Evolutionary conservation across 352 stramenopile genomes (phyloP), one percentile per base, ranked within the genome.

Genomic region (Phytophthora megakarya): DNA sequence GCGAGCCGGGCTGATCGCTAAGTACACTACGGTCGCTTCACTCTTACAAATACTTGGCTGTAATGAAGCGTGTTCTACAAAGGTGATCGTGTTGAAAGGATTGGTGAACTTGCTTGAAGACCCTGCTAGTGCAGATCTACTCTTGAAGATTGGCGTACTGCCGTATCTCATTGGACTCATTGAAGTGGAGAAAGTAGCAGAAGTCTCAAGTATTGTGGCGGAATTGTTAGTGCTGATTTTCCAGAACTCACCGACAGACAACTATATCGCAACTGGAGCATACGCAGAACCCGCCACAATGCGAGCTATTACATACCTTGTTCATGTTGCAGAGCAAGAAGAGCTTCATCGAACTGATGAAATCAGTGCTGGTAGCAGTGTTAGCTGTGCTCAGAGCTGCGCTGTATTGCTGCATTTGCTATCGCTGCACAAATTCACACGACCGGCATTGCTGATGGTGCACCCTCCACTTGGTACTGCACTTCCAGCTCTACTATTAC

Each of bases 41-140:
- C 65, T 90, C 19, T 51, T 90, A n/a, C 56, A 72, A 16, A 58
- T 90, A 32, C 70, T 86, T 18, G 25, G 53, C 9, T 67, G 40
- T 35, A 50, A 62, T 65, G 39, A 51, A 55, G 16, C 30, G 19
- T n/a, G 59, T 53, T 48, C 42, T 25, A 81, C 73, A 2, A 82
- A 78, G 25, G 47, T 73, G 13, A 86, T 77, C 33, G 46, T 87
- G 16, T 55, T 90, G 19, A 76, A 79, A 21, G 79, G 68, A 8
- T 30, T 90, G 7, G 54, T 81, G 1, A 90, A 90, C 30, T 44
- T 83, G 3, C 76, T 90, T 5, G 78, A 59, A 45, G 79, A 88
- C 21, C 35, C 65, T 0, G 46, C 57, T 3, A 70, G 70, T 25
- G 70, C 68, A 35, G 38, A 50, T 39, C 30, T 76, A 13, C 39